Evolutionary conservation across 805 yeast species (phyloP), one percentile per base, ranked within the genome.

Genomic region (Metschnikowia bowlesiae): DNA sequence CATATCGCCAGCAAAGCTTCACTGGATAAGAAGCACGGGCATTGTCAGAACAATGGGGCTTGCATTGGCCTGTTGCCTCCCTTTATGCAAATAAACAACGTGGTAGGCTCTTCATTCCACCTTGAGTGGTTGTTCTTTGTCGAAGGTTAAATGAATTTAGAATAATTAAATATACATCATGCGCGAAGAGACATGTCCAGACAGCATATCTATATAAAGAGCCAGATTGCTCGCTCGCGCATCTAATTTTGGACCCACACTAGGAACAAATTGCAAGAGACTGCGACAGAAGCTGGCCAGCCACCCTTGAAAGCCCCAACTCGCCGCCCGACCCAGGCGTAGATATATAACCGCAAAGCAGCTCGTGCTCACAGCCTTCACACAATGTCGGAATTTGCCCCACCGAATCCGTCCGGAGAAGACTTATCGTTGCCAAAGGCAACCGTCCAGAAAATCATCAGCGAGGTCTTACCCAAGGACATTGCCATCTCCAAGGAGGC

Each of bases 371-470:
- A 10, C 16, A 13, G 6, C 6, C 6, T 3, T 18, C 13, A 11
- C 13, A 44, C 8, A 18, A 73, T 73, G 78, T 68, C 76, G 32
- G 78, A 73, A 48, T 73, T 70, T 51, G 61, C 70, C 11, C 63
- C 65, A 18, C 61, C 68, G 26, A 51, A 56, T 38, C 58, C 63
- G 33, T 54, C 62, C 6, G 65, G 66, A 14, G 78, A 73, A 49
- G 78, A 73, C 58, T 64, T 73, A 49, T 68, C 74, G 13, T 63
- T 73, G 51, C 76, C 80, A 22, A 71, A 75, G 69, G 99, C 99
- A 2, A 94, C 99, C 0, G 98, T 94, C 1, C 98, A 92, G 65
- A 94, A 94, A 67, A 89, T 94, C 44, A 85, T 94, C 16, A 79
- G 90, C 3, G 99, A 94, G 62, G 87, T 94, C 33, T 74, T 92